These are phyloP conservation scores for Schizosaccharomyces octosporus DNA, from an alignment of 805 yeast genomes.

Conservation along the genomic window DNA sequence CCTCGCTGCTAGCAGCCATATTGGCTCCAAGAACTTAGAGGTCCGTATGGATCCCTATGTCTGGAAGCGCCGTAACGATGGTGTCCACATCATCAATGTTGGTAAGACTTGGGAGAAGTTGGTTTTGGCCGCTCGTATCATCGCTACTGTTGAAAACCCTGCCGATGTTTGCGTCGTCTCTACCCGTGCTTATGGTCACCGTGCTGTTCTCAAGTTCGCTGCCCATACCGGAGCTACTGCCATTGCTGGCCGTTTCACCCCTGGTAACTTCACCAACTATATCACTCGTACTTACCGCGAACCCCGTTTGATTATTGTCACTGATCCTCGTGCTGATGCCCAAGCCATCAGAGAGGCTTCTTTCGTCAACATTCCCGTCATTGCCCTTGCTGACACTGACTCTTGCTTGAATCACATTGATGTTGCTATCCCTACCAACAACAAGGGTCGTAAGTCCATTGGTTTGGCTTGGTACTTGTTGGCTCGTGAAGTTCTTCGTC, in stretches of 20 bases:
- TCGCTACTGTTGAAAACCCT: slow-evolving; percentile 97
- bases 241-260: slow-evolving; percentile 99
- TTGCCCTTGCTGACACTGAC: slow-evolving; percentile 95
- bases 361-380: slow-evolving; percentile 98
- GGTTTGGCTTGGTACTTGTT: slow-evolving; percentile 99
- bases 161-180: slow-evolving; percentile 97
- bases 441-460: slow-evolving; percentile 98
- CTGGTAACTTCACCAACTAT: slow-evolving; percentile 99
- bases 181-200: slow-evolving; percentile 98
- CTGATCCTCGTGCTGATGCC: slow-evolving; percentile 99
- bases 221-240: slow-evolving; percentile 99
- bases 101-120: slow-evolving; percentile 96
- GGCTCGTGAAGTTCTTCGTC: slow-evolving; percentile 97
- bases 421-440: slow-evolving; percentile 99
- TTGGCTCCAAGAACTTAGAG: slow-evolving; percentile 99
- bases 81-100: slow-evolving; percentile 93
- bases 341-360: slow-evolving; percentile 99
- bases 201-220: slow-evolving; percentile 98
- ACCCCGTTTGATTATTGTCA: slow-evolving; percentile 97
- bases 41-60: slow-evolving; percentile 90
- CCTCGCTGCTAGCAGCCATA: slow-evolving; percentile 98
- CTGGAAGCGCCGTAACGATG: slow-evolving; percentile 96
- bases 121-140: slow-evolving; percentile 97
- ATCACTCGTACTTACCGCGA: slow-evolving; percentile 99
- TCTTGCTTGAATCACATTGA: slow-evolving; percentile 97